Evolutionary conservation across 768 basidiomycete genomes (phyloP).

Genomic region (Holtermannia corniformis): DNA sequence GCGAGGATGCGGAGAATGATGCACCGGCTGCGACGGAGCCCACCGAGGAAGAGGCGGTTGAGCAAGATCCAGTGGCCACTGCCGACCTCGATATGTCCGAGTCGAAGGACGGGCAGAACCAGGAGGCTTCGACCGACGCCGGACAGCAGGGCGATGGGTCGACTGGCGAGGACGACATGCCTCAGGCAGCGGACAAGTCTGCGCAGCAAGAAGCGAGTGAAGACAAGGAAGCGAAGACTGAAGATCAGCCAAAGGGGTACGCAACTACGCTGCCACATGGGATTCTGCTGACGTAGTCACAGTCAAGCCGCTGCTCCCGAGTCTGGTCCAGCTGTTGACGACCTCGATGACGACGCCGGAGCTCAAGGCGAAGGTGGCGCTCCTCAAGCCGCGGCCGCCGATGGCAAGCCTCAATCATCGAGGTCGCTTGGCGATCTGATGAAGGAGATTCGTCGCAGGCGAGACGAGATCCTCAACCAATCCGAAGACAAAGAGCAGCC

Average conservation of each 20-base stretch:
- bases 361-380: conserved; percentile 27
- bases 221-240: conserved; percentile 17
- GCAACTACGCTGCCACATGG: not conserved
- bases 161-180: conserved; percentile 5
- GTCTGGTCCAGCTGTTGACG: conserved; percentile 32
- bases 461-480: conserved; percentile 59
- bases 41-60: conserved; percentile 33
- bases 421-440: conserved; percentile 77
- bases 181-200: conserved; percentile 43
- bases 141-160: conserved; percentile 21
- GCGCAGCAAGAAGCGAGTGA: conserved; percentile 30
- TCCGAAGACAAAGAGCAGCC: conserved; percentile 39
- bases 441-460: conserved; percentile 69
- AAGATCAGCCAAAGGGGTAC: conserved; percentile 26
- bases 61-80: conserved; percentile 19
- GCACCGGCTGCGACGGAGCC: conserved; percentile 31
- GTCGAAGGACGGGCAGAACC: conserved; percentile 37
- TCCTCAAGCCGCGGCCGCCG: conserved; percentile 20
- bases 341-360: conserved; percentile 41
- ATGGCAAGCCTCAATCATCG: conserved; percentile 35
- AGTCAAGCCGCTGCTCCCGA: conserved; percentile 17
- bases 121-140: conserved; percentile 13
- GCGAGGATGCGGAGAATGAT: conserved; percentile 17
- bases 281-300: conserved; percentile 5
- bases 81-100: conserved; percentile 28